Evolutionary conservation across 1,284 basidiomycete genomes (phyloP).

Genomic region (Boletus mariae): DNA sequence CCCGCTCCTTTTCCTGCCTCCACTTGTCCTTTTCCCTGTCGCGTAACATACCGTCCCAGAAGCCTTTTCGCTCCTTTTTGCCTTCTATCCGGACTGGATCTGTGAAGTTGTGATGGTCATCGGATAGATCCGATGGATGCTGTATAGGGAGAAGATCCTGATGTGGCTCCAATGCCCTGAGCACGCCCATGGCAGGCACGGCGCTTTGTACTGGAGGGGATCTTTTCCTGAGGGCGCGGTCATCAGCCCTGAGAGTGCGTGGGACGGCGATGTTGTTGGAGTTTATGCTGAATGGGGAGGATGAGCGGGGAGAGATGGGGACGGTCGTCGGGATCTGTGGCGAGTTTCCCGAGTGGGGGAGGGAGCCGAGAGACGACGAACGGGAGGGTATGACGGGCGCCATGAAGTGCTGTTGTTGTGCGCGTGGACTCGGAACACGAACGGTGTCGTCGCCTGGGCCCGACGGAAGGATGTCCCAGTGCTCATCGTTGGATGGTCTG

Average conservation of each 20-base stretch:
- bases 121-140: conserved; percentile 26
- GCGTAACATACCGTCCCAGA: conserved; percentile 47
- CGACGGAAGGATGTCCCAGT: conserved; percentile 44
- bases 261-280: conserved; percentile 11
- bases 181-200: conserved; percentile 48
- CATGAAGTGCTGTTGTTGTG: conserved; percentile 32
- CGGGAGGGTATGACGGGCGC: conserved; percentile 40
- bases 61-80: conserved; percentile 46
- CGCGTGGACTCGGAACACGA: conserved; percentile 24
- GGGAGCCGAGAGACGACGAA: conserved; percentile 43
- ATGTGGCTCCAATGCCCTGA: conserved; percentile 55
- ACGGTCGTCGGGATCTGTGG: conserved; percentile 32
- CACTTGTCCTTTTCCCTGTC: conserved; percentile 35
- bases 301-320: conserved; percentile 33
- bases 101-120: conserved; percentile 30
- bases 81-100: conserved; percentile 31
- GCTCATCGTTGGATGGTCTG: conserved; percentile 39
- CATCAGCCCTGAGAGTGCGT: conserved; percentile 21
- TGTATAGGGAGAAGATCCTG: conserved; percentile 22
- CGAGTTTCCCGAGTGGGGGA: conserved; percentile 37
- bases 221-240: conserved; percentile 32
- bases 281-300: conserved; percentile 41
- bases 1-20: conserved; percentile 28
- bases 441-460: conserved; percentile 13
- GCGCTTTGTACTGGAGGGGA: conserved; percentile 21